Conservation (phyloP, 495 filamentous ascomycete species). For the Chaetomium fimeti region DNA sequence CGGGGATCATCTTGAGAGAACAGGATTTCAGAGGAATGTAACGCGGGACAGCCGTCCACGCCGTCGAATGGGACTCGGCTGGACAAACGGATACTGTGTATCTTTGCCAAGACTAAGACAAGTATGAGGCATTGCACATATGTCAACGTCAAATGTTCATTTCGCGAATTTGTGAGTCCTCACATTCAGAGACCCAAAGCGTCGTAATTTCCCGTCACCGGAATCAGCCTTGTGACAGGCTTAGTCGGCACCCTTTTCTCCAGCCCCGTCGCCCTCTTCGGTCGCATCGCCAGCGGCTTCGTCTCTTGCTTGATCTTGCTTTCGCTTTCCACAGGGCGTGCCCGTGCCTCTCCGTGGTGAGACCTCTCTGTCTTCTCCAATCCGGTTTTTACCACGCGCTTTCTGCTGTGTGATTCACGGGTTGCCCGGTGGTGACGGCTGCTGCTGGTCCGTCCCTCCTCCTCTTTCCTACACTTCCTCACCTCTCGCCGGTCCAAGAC, state of each 20-base stretch:
- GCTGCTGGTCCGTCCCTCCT: slow-evolving; percentile 31
- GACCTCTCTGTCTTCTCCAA: slow-evolving; percentile 2
- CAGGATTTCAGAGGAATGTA: slow-evolving; percentile 11
- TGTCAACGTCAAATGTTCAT: too few relatives aligned
- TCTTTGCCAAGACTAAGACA: slow-evolving; percentile 2
- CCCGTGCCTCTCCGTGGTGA: neutral
- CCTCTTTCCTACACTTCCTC: slow-evolving; percentile 52
- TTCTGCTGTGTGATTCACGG: slow-evolving; percentile 40
- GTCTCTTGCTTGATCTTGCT: neutral
- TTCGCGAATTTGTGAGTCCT: neutral
- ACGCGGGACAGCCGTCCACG: neutral
- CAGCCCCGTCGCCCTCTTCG: slow-evolving; percentile 25
- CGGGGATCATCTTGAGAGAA: slow-evolving; percentile 11
- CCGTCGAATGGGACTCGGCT: neutral
- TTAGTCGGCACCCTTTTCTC: slow-evolving; percentile 24
- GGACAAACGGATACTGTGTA: neutral
- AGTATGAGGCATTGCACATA: neutral
- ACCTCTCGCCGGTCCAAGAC: slow-evolving; percentile 55
- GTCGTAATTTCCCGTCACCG: slow-evolving; percentile 31
- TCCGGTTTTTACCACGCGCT: slow-evolving; percentile 8
- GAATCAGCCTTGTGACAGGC: slow-evolving; percentile 19
- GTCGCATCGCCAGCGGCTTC: neutral
- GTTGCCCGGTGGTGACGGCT: slow-evolving; percentile 41
- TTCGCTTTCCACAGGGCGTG: neutral
- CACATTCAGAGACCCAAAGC: slow-evolving; percentile 31